Conservation (phyloP, 2,329 filamentous ascomycete genomes). For the Alternaria sp. region DNA sequence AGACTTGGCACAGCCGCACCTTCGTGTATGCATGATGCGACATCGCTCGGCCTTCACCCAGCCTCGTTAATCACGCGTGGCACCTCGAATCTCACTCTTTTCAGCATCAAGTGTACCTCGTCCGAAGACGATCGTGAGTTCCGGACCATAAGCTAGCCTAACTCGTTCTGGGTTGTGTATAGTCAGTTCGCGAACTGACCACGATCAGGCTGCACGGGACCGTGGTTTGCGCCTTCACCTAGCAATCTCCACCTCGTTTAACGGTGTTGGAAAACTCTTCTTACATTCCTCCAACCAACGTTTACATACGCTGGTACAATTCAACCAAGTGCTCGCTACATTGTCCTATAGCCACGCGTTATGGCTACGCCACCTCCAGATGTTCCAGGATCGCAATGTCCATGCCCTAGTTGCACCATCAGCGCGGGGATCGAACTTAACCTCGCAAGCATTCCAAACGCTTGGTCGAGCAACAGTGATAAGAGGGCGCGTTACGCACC, state of each 20-base stretch:
- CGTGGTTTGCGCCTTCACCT: not conserved
- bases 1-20: not conserved
- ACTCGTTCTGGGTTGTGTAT: not conserved
- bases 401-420: not conserved
- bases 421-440: too few relatives aligned
- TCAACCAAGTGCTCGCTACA: not conserved
- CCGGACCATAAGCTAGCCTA: not conserved
- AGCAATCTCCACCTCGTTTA: not conserved
- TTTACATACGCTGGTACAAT: not conserved
- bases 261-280: not conserved
- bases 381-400: not conserved
- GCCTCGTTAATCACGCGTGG: not conserved
- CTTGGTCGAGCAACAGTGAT: not conserved
- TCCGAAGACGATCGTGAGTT: rapidly evolving
- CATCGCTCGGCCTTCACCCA: not conserved
- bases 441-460: not conserved
- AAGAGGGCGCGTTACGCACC: not conserved
- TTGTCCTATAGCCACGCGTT: not conserved
- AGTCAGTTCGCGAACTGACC: not conserved
- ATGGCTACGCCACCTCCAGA: not conserved
- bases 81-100: not conserved
- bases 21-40: not conserved
- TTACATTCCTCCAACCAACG: not conserved
- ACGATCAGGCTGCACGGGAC: not conserved
- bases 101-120: not conserved